Conservation (phyloP, 148 eudicot genomes). For the Rhododendron ovatum region DNA sequence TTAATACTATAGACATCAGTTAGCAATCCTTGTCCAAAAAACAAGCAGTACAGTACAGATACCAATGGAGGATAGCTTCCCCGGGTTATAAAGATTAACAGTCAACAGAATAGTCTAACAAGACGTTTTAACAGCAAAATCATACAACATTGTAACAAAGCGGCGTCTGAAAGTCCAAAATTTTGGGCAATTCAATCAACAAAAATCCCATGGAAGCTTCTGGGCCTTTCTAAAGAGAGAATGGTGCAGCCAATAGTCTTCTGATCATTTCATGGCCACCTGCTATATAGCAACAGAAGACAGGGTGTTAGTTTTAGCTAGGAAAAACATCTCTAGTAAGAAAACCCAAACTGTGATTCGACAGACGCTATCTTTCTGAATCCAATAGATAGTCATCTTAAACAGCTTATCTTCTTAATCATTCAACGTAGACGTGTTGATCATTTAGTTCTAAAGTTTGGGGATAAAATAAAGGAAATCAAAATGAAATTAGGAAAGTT, state of each 20-base stretch:
- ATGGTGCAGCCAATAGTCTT: background rate
- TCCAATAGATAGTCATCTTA: background rate
- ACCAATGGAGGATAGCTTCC: background rate
- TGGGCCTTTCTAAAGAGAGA: background rate
- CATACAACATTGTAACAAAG: background rate
- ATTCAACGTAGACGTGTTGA: background rate
- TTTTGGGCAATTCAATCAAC: background rate
- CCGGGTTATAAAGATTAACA: background rate
- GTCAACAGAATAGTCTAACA: background rate
- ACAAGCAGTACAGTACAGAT: background rate
- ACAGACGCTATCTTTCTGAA: background rate
- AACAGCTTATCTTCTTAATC: background rate
- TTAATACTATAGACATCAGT: background rate
- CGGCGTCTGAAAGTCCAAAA: background rate
- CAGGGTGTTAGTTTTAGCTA: background rate
- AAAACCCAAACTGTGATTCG: background rate
- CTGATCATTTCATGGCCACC: background rate
- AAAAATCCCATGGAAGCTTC: background rate
- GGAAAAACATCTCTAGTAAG: background rate
- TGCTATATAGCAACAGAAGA: background rate
- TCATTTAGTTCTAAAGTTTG: background rate
- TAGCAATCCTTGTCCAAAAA: background rate
- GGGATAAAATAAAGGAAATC: background rate
- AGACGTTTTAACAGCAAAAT: background rate
- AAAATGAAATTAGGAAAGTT: background rate